Evolutionary conservation across 139 green algal genomes (phyloP).

Genomic region (Coccomyxa sp.): DNA sequence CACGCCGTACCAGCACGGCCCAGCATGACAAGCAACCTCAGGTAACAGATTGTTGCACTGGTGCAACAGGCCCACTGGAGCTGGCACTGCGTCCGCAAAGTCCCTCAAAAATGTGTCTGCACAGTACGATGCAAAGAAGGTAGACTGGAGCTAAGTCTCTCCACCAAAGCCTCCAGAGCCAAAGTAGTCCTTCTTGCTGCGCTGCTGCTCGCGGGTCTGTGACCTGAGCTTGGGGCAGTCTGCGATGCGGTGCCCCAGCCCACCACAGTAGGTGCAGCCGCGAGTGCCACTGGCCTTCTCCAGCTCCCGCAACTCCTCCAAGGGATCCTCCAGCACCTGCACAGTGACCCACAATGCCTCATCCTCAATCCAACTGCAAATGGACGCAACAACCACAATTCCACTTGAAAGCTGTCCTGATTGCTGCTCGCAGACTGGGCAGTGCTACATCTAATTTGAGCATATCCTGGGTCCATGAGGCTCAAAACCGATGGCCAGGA

Average conservation of each 20-base stretch:
- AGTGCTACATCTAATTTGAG: too few relatives aligned
- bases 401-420: background rate
- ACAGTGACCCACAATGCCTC: background rate
- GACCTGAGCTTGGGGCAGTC: conserved; percentile 91
- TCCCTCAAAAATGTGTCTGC: too few relatives aligned
- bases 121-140: too few relatives aligned
- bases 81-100: too few relatives aligned
- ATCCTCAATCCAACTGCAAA: background rate
- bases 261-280: conserved; percentile 95
- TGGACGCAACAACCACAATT: background rate
- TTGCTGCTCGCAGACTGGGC: background rate
- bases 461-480: too few relatives aligned
- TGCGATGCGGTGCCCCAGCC: conserved; percentile 92
- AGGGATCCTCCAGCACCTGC: conserved; percentile 79
- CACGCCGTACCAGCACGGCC: too few relatives aligned
- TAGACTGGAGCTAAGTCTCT: conserved; percentile 43
- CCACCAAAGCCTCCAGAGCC: conserved; percentile 70
- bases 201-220: conserved; percentile 56
- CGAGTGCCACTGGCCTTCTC: conserved; percentile 66
- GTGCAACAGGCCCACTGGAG: too few relatives aligned
- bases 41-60: too few relatives aligned
- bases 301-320: conserved; percentile 76
- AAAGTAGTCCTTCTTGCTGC: conserved; percentile 74
- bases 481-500: too few relatives aligned
- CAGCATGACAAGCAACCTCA: too few relatives aligned